Percentiles rank a stretch among this genome's conserved stretches.
Evolutionary conservation across 495 filamentous ascomycete genomes (phyloP).

Genomic region (Chaetomidium leptoderma): DNA sequence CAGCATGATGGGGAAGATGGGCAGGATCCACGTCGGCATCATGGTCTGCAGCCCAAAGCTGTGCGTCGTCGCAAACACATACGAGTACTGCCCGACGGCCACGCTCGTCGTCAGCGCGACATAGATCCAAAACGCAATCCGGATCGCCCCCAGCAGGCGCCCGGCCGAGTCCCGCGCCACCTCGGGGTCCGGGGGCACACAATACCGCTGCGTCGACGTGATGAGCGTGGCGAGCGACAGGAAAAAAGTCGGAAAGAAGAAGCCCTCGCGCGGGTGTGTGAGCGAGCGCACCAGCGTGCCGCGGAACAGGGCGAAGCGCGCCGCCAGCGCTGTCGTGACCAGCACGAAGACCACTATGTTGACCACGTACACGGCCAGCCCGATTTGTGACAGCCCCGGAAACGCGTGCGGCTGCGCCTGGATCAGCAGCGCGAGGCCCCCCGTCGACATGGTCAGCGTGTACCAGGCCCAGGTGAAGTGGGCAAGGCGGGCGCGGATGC

Average conservation of each 20-base stretch:
- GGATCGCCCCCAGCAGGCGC: conserved; percentile 35
- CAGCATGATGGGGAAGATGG: conserved; percentile 55
- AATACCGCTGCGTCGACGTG: conserved; percentile 56
- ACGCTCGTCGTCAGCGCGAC: conserved; percentile 41
- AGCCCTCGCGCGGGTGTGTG: conserved; percentile 58
- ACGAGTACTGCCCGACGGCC: conserved; percentile 49
- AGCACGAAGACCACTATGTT: conserved; percentile 58
- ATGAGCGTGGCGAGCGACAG: conserved; percentile 62
- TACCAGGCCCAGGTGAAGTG: conserved; percentile 77
- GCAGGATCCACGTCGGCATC: conserved; percentile 57
- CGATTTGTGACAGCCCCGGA: conserved; percentile 55
- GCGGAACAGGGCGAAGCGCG: conserved; percentile 55
- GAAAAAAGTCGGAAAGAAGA: conserved; percentile 66
- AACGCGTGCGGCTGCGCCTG: conserved; percentile 56
- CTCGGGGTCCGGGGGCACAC: conserved; percentile 36
- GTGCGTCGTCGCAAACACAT: conserved; percentile 44
- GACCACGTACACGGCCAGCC: conserved; percentile 57
- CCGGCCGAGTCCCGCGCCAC: conserved; percentile 32
- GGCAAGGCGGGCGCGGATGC: conserved; percentile 43
- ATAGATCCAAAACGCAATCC: conserved; percentile 53
- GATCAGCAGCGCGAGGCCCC: conserved; percentile 61
- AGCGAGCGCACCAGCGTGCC: conserved; percentile 52
- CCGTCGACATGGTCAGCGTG: conserved; percentile 64
- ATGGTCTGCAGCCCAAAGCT: conserved; percentile 38
- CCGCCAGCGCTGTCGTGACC: conserved; percentile 47